Evolutionary conservation across 176 grass and related monocot genomes (phyloP).

Genomic region (Zoysia pacifica): DNA sequence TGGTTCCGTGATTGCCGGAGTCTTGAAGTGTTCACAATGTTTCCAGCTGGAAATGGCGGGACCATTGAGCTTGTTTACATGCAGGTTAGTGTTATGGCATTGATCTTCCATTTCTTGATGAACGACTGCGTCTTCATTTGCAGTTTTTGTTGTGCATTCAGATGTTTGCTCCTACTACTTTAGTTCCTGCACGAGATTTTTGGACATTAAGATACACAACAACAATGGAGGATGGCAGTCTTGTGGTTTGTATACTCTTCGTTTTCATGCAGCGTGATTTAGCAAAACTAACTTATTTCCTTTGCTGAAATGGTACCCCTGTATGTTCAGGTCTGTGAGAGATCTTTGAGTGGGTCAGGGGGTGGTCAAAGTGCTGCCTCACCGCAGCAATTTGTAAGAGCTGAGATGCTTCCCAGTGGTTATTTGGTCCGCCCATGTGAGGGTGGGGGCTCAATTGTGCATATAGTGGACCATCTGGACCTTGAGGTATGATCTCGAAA

Average conservation of each 20-base stretch:
- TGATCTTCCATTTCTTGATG: conserved; percentile 11
- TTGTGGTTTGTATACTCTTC: conserved; percentile 61
- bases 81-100: conserved; percentile 60
- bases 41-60: conserved; percentile 95
- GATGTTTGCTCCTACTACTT: conserved; percentile 97
- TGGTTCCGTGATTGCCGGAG: conserved; percentile 98
- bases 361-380: conserved; percentile 62
- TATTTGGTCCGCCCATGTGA: conserved; percentile 91
- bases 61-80: conserved; percentile 89
- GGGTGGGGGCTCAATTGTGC: conserved; percentile 86
- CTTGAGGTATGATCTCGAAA: conserved; percentile 55
- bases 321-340: conserved; percentile 77
- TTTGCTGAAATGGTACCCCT: background rate
- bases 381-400: conserved; percentile 94
- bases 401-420: conserved; percentile 96
- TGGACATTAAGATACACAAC: conserved; percentile 96
- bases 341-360: conserved; percentile 90
- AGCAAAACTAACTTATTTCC: background rate
- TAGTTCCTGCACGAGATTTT: conserved; percentile 93
- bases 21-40: conserved; percentile 81
- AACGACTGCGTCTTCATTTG: background rate
- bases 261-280: background rate
- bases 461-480: conserved; percentile 98
- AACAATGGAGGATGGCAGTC: conserved; percentile 86
- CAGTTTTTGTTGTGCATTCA: conserved; percentile 36